A percentile compares a stretch with the other conserved stretches of the same genome.
Evolutionary conservation across 2,329 filamentous ascomycete species (phyloP).

Genomic region (Bipolaris victoriae): DNA sequence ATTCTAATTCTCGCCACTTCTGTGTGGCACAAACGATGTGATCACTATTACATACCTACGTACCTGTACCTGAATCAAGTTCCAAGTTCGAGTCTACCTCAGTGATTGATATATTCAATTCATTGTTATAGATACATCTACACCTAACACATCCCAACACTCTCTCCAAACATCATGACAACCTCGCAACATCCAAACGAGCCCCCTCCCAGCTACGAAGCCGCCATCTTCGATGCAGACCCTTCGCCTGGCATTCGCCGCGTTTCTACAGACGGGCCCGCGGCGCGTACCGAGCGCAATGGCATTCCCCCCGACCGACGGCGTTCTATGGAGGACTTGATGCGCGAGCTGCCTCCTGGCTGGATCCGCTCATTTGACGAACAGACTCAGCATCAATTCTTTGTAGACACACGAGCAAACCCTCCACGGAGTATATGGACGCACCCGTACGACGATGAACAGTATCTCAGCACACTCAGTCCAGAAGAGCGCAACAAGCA

Average conservation of each 20-base stretch:
- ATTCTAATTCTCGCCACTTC: constrained; percentile 2
- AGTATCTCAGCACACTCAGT: constrained; percentile 58
- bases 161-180: constrained; percentile 23
- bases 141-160: neutral
- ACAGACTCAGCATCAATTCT: constrained; percentile 64
- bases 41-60: neutral
- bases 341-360: constrained; percentile 59
- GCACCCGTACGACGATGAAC: constrained; percentile 66
- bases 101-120: neutral
- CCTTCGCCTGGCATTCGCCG: constrained; percentile 32
- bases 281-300: constrained; percentile 51
- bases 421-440: constrained; percentile 66
- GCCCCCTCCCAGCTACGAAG: constrained; percentile 45
- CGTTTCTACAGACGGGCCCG: constrained; percentile 41
- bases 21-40: neutral
- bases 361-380: constrained; percentile 65
- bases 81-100: neutral
- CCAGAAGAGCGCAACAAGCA: constrained; percentile 58
- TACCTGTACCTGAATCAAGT: neutral
- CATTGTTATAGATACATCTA: neutral
- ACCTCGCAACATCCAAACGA: constrained; percentile 32
- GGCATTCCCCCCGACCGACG: constrained; percentile 60
- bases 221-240: constrained; percentile 35
- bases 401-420: constrained; percentile 62
- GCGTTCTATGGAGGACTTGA: constrained; percentile 68